Evolutionary conservation across 768 basidiomycete genomes (phyloP).

Genomic region (Lyophyllum atratum): DNA sequence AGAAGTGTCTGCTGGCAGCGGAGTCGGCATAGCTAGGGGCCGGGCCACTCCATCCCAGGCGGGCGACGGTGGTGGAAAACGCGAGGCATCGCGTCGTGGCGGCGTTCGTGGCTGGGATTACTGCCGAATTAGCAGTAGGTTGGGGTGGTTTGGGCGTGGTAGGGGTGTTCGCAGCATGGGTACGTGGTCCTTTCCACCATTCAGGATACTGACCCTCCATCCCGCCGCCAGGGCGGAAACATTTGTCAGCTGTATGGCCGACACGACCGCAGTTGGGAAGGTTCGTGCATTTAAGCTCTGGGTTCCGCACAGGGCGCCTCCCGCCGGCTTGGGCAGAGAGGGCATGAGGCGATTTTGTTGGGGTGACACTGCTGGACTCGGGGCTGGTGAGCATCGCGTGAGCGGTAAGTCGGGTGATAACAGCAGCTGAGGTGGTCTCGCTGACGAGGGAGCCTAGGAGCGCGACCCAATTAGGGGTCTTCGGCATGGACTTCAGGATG

Average conservation of each 20-base stretch:
- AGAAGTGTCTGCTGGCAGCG: not conserved
- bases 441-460: not conserved
- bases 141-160: not conserved
- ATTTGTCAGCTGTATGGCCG: not conserved
- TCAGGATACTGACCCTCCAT: not conserved
- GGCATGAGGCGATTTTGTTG: not conserved
- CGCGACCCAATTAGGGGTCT: not conserved
- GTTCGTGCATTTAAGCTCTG: not conserved
- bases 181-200: not conserved
- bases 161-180: not conserved
- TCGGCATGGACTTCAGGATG: not conserved
- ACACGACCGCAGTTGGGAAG: not conserved
- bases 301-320: not conserved
- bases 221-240: not conserved
- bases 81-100: not conserved
- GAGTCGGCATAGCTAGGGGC: not conserved
- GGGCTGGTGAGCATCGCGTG: not conserved
- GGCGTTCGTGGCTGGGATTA: not conserved
- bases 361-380: not conserved
- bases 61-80: not conserved
- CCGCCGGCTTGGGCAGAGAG: not conserved
- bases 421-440: not conserved
- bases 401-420: not conserved
- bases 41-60: too few species aligned
- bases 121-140: not conserved